A percentile compares a stretch with the other conserved stretches of the same genome.
phyloP scores from a whole-genome alignment of 371 early-diverging fungal genomes.

The Circinella minor region DNA sequence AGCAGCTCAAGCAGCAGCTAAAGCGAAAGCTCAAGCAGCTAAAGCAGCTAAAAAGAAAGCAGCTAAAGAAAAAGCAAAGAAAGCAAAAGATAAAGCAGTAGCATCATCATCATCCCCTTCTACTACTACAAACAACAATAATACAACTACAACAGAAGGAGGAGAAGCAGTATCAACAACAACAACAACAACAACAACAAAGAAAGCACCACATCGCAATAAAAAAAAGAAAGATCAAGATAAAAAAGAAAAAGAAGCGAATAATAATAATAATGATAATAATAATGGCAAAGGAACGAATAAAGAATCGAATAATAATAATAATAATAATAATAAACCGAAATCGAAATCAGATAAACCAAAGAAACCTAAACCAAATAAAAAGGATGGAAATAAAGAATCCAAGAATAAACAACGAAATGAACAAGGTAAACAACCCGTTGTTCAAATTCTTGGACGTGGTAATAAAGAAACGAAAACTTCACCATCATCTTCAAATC shows the following conservation, averaged over 20 bases:
- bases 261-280: slow-evolving; percentile 14
- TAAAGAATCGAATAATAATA: slow-evolving; percentile 1
- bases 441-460: slow-evolving; percentile 40
- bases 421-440: slow-evolving; percentile 11
- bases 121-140: too few relatives aligned
- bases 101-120: not conserved
- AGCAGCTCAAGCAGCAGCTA: slow-evolving; percentile 60
- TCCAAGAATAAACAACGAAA: slow-evolving; percentile 19
- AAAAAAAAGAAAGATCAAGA: slow-evolving; percentile 41
- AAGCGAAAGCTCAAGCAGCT: slow-evolving; percentile 54
- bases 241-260: slow-evolving; percentile 18
- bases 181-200: slow-evolving; percentile 21
- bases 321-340: not conserved
- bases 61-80: slow-evolving; percentile 15
- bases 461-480: slow-evolving; percentile 7
- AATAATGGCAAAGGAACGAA: not conserved
- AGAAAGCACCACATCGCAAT: slow-evolving; percentile 37
- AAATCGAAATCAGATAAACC: not conserved
- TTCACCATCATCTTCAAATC: not conserved
- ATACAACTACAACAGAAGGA: slow-evolving; percentile 18
- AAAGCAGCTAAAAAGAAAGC: slow-evolving; percentile 51
- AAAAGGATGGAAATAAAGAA: too few relatives aligned
- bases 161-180: slow-evolving; percentile 1
- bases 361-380: slow-evolving; percentile 6
- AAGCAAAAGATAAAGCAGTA: slow-evolving; percentile 1